These are phyloP conservation scores for Tylopilus vinaceipallidus DNA, from an alignment of 768 basidiomycete genomes.

Conservation along the genomic window DNA sequence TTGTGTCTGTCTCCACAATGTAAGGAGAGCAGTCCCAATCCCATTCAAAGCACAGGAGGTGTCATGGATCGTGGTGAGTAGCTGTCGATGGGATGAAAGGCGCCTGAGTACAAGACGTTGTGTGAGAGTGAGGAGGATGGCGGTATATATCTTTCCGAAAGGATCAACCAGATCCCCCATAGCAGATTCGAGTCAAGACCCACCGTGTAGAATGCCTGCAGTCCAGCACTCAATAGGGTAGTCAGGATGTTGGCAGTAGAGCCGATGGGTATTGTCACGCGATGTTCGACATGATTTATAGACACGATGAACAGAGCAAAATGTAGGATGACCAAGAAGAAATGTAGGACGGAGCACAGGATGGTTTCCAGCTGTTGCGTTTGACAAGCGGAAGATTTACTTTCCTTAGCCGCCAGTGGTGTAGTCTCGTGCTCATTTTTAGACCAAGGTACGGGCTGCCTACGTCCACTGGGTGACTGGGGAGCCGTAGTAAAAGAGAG, in stretches of 20 bases:
- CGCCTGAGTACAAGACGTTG: background rate
- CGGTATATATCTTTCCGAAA: background rate
- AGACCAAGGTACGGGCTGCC: too few relatives aligned
- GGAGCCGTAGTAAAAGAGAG: too few relatives aligned
- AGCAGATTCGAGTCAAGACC: background rate
- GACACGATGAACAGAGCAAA: background rate
- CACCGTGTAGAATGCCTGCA: background rate
- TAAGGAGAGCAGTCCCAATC: background rate
- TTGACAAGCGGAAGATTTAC: too few relatives aligned
- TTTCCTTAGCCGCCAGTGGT: too few relatives aligned
- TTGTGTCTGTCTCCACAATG: background rate
- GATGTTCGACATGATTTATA: background rate
- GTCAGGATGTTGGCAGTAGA: background rate
- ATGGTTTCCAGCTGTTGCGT: background rate
- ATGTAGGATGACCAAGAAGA: background rate
- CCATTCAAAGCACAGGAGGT: background rate
- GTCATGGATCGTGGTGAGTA: background rate
- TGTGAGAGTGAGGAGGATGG: background rate
- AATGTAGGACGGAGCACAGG: background rate
- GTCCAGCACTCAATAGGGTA: background rate
- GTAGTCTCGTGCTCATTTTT: too few relatives aligned
- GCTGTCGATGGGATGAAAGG: background rate
- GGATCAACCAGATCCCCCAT: background rate
- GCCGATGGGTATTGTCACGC: background rate
- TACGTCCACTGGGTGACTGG: too few relatives aligned